Percentiles rank a stretch among this genome's conserved stretches.
Evolutionary conservation across 179 eudicot genomes (phyloP).

Genomic region (Silene vulgaris): DNA sequence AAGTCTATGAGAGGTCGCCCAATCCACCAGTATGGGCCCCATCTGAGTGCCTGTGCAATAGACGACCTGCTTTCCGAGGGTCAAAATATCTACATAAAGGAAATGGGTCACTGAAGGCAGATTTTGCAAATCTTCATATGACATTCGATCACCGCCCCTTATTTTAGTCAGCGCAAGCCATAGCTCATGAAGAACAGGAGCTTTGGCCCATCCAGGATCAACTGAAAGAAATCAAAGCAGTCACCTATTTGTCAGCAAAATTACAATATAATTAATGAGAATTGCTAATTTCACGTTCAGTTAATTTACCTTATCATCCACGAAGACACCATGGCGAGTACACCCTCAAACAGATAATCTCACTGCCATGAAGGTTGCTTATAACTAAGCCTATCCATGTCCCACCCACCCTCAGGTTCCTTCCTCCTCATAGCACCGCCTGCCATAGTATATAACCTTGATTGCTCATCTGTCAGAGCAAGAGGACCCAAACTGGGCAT

Average conservation of each 20-base stretch:
- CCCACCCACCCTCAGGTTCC: conserved; percentile 56
- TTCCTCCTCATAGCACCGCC: conserved; percentile 35
- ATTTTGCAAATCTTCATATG: conserved; percentile 4
- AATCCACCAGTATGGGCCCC: background rate
- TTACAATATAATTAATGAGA: conserved; percentile 21
- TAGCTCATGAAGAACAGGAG: background rate
- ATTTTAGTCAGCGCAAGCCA: background rate
- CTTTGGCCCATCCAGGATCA: conserved; percentile 22
- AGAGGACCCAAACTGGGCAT: conserved; percentile 25
- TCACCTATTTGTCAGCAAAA: background rate
- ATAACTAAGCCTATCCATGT: conserved; percentile 47
- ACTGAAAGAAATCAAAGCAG: conserved; percentile 15
- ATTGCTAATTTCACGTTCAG: background rate
- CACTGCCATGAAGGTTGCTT: conserved; percentile 70
- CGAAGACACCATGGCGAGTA: background rate
- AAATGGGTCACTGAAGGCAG: background rate
- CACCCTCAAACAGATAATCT: conserved; percentile 12
- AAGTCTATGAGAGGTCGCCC: background rate
- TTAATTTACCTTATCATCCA: conserved; percentile 13
- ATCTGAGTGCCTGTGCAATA: background rate
- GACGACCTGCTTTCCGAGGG: background rate
- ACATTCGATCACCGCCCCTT: conserved; percentile 26
- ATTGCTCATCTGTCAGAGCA: conserved; percentile 35
- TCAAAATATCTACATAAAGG: conserved; percentile 7
- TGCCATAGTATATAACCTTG: conserved; percentile 36